Base-by-base conservation (phyloP, 345 rosid species). In the Capsella bursapastoris region DNA sequence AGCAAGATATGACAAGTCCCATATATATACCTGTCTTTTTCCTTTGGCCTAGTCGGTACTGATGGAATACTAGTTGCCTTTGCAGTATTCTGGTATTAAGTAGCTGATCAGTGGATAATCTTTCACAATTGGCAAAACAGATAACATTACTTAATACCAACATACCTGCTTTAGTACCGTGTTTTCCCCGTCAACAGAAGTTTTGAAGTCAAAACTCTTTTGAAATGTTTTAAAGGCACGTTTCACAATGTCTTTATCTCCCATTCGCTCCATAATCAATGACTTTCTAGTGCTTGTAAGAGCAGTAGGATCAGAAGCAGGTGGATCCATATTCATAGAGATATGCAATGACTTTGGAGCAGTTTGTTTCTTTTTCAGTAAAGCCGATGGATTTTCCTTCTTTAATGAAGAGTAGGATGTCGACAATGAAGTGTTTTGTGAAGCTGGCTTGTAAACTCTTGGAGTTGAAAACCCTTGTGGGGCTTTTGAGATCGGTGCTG, bases 221-320 rank as follows among this genome's bases (percentile, higher is more conserved):
- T 87, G 97, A 74, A 92, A 95, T 16, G 94, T 73, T 77, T 88
- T 90, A 55, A 92, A 90, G 11, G 96, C 94, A 41, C 96, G 88
- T 78, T 86, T 95, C 28, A 92, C 89, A 63, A 86, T 92, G 78
- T 95, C 97, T 82, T 95, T 95, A 77, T 95, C 97, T n/a, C 90
- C 92, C 97, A 92, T 92, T 79, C 79, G 85, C 81, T 92, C 99
- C 97, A 88, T 92, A 40, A 95, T 84, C 72, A 88, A 72, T 53
- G 97, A 85, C 53, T 85, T 87, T 74, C 92, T 86, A 13, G 82
- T 68, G 40, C 79, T 71, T 18, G 86, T 44, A 48, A 52, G 57
- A 71, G 87, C 69, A 63, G 81, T 57, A 51, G 72, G 76, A 77
- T 66, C 83, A 27, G 87, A 79, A 59, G 70, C 67, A 34, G 86